Conservation (phyloP, 768 basidiomycete species). For the Russula sp. region DNA sequence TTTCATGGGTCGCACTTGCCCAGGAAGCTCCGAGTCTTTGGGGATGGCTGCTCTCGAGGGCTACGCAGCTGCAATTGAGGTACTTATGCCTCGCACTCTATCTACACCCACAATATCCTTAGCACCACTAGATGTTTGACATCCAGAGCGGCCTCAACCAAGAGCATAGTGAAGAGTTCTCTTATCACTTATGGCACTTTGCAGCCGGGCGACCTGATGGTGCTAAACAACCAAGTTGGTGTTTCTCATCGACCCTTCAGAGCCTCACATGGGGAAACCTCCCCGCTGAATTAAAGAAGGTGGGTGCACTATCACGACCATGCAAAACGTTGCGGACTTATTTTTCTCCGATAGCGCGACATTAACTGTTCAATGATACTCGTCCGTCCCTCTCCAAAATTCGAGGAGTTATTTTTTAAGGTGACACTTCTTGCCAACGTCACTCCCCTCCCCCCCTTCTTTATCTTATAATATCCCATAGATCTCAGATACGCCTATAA, state of each 20-base stretch:
- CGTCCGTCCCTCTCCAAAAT: not conserved
- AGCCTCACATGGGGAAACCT: not conserved
- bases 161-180: not conserved
- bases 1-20: not conserved
- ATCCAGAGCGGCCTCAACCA: not conserved
- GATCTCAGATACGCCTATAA: not conserved
- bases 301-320: not conserved
- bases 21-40: not conserved
- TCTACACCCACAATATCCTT: not conserved
- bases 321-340: not conserved
- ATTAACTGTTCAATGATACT: not conserved
- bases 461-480: not conserved
- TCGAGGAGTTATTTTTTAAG: not conserved
- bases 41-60: not conserved
- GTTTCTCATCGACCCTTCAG: not conserved
- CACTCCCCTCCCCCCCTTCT: too few species aligned
- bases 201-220: not conserved
- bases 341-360: not conserved
- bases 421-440: not conserved
- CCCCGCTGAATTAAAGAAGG: not conserved
- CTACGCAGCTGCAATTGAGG: not conserved
- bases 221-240: not conserved
- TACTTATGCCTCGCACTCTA: not conserved
- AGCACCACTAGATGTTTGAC: not conserved
- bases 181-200: not conserved